Percentiles rank a stretch among this genome's conserved stretches.
These are phyloP conservation scores for Monosporascus sp. DNA, from an alignment of 2,329 filamentous ascomycete species.

Conservation along the genomic window DNA sequence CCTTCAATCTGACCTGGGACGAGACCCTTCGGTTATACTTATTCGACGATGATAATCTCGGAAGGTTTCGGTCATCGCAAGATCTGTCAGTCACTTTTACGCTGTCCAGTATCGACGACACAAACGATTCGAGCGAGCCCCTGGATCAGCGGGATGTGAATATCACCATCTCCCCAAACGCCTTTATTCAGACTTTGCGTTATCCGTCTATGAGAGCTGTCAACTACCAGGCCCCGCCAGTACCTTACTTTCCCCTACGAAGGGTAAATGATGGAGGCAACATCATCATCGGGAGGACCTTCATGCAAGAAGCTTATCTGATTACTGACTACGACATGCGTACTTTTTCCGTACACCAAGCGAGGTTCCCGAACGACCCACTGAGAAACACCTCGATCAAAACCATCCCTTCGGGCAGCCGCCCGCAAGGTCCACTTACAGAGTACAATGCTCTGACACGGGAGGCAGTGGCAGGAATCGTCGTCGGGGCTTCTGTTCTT, in stretches of 20 bases:
- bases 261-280: constrained; percentile 47
- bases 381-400: constrained; percentile 34
- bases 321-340: constrained; percentile 51
- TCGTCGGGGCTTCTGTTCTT: constrained; percentile 34
- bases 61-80: constrained; percentile 36
- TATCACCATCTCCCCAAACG: constrained; percentile 46
- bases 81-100: constrained; percentile 52
- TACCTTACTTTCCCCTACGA: constrained; percentile 63
- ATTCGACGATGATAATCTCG: constrained; percentile 51
- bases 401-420: constrained; percentile 38
- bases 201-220: constrained; percentile 45
- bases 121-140: constrained; percentile 45
- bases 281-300: constrained; percentile 60
- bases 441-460: constrained; percentile 29
- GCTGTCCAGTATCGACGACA: constrained; percentile 50
- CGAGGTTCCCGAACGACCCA: constrained; percentile 43
- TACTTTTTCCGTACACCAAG: constrained; percentile 51
- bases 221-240: constrained; percentile 36
- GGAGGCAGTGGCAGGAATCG: constrained; percentile 41
- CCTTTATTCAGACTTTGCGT: constrained; percentile 45
- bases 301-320: constrained; percentile 64
- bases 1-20: constrained; percentile 62
- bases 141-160: constrained; percentile 46
- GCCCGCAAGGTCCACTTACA: constrained; percentile 36
- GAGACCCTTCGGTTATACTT: constrained; percentile 59